Conservation (phyloP, 805 yeast genomes). For the Starmerella bombicola region DNA sequence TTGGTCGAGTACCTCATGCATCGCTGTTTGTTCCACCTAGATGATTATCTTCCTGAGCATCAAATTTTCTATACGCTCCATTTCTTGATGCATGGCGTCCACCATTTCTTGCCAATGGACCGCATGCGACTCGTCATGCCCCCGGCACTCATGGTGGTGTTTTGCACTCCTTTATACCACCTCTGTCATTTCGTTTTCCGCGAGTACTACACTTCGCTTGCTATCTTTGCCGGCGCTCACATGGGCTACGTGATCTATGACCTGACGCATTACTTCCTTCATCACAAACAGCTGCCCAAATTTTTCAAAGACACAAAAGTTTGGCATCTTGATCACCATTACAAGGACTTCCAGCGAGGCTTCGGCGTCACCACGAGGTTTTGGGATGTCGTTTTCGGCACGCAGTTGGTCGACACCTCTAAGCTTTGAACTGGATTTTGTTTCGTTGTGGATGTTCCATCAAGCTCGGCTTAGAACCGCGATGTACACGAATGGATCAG, state of each 20-base stretch:
- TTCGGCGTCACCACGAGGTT: constrained; percentile 90
- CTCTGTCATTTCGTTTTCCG: constrained; percentile 56
- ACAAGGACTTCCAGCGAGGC: constrained; percentile 91
- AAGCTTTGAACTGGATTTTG: constrained; percentile 2
- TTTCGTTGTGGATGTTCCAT: no score
- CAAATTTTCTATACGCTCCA: constrained; percentile 65
- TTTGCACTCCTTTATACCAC: constrained; percentile 70
- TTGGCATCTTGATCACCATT: constrained; percentile 93
- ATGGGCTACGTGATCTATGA: constrained; percentile 89
- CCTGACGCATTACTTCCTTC: constrained; percentile 85
- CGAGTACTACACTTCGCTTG: constrained; percentile 75
- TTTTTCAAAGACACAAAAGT: constrained; percentile 70
- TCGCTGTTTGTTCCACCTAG: constrained; percentile 88
- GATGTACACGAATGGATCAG: background rate
- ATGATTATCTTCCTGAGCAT: constrained; percentile 71
- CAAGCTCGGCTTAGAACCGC: background rate
- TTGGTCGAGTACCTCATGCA: constrained; percentile 78
- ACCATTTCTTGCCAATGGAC: constrained; percentile 97
- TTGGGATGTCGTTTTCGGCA: constrained; percentile 89
- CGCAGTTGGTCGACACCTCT: constrained; percentile 39
- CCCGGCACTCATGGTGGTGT: constrained; percentile 63
- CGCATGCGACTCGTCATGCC: constrained; percentile 88
- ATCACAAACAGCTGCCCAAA: constrained; percentile 71
- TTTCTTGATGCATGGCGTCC: constrained; percentile 88
- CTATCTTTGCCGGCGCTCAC: constrained; percentile 91